Conservation (phyloP, 2,329 filamentous ascomycete genomes). For the Paramyrothecium sp. region DNA sequence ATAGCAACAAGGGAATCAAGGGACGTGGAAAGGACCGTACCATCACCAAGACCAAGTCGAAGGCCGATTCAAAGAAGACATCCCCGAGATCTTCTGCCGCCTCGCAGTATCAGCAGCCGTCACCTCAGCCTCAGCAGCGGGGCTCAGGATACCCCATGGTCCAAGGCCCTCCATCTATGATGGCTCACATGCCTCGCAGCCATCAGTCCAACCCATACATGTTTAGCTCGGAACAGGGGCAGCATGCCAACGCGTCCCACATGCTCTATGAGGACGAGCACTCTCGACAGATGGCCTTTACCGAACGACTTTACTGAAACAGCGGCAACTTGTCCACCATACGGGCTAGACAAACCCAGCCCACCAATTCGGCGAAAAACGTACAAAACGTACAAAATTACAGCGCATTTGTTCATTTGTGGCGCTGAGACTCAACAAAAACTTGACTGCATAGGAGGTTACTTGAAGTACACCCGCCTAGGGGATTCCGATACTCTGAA, state of each 20-base stretch:
- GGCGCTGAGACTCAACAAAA: no score
- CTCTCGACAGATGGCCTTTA: constrained; percentile 36
- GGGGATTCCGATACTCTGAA: no score
- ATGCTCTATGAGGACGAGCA: constrained; percentile 46
- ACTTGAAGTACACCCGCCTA: no score
- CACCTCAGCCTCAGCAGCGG: not conserved
- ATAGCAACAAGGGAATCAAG: constrained; percentile 98
- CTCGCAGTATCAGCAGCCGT: not conserved
- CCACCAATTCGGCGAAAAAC: not conserved
- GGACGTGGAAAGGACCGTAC: constrained; percentile 84
- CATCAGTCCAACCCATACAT: not conserved
- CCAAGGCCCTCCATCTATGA: not conserved
- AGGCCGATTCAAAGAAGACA: constrained; percentile 14
- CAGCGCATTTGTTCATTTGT: constrained; percentile 2
- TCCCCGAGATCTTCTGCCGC: not conserved
- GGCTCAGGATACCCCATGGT: constrained; percentile 10
- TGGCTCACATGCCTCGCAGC: not conserved
- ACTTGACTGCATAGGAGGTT: no score
- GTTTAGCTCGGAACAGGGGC: constrained; percentile 11
- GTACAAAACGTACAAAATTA: constrained; percentile 1
- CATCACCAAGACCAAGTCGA: constrained; percentile 42
- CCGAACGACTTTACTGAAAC: constrained; percentile 41
- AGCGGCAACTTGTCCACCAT: not conserved
- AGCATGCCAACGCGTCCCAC: constrained; percentile 13
- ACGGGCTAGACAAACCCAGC: no score